Evolutionary conservation across 1,139 yeast species (phyloP).

Genomic region (Pichia inconspicua): DNA sequence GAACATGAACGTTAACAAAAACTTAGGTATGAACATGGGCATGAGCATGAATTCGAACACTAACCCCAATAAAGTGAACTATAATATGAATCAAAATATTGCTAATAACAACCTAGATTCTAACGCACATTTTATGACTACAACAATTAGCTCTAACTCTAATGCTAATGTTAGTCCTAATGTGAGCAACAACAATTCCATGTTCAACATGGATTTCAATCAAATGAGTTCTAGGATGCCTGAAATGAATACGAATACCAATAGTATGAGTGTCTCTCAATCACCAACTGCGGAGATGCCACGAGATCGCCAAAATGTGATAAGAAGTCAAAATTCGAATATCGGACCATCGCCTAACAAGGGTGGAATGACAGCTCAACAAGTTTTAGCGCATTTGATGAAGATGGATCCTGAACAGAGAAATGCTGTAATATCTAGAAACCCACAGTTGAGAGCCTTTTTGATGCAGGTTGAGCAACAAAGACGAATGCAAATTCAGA

Average conservation of each 20-base stretch:
- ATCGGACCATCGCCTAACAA: background rate
- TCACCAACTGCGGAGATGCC: background rate
- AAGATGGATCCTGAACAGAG: conserved; percentile 28
- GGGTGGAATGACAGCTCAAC: conserved; percentile 21
- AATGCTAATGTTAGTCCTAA: background rate
- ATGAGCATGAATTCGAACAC: background rate
- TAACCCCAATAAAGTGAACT: background rate
- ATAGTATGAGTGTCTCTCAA: background rate
- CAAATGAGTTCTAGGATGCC: background rate
- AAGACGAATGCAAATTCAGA: conserved; percentile 23
- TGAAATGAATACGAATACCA: background rate
- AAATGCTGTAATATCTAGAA: conserved; percentile 23
- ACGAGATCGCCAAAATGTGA: background rate
- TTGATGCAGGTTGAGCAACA: conserved; percentile 31
- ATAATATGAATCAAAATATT: background rate
- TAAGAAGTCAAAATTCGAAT: background rate
- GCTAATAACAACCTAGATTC: background rate
- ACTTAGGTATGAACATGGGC: background rate
- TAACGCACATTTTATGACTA: background rate
- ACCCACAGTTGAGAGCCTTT: conserved; percentile 26
- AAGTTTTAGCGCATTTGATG: conserved; percentile 26
- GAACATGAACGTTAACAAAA: conserved; percentile 25
- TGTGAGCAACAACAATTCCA: background rate
- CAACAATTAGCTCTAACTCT: background rate
- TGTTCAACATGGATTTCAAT: conserved; percentile 17